These are phyloP conservation scores for Candolleomyces aberdarensis DNA, from an alignment of 768 basidiomycete genomes.

Conservation along the genomic window DNA sequence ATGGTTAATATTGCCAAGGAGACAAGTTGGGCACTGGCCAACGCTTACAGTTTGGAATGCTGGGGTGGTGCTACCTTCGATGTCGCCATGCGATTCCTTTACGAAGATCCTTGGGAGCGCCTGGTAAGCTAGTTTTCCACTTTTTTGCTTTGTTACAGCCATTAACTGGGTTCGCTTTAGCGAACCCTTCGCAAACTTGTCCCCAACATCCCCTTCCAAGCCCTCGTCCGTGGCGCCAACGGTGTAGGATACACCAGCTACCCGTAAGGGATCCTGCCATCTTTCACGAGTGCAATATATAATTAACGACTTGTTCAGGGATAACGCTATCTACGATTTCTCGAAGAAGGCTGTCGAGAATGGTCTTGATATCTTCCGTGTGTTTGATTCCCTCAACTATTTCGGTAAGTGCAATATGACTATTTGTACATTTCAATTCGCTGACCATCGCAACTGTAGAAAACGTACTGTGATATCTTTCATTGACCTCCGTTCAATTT, in stretches of 20 bases:
- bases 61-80: conserved; percentile 99
- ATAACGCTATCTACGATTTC: conserved; percentile 99
- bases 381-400: conserved; percentile 99
- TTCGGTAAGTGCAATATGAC: conserved; percentile 58
- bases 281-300: conserved; percentile 2
- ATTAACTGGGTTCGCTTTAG: conserved; percentile 34
- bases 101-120: conserved; percentile 99
- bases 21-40: conserved; percentile 91
- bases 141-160: neutral
- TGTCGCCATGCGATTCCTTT: conserved; percentile 98
- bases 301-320: conserved; percentile 40
- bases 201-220: conserved; percentile 98
- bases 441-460: conserved; percentile 38
- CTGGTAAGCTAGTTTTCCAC: conserved; percentile 49
- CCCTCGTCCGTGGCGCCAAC: conserved; percentile 97
- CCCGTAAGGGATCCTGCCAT: conserved; percentile 57
- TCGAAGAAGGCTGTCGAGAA: conserved; percentile 99
- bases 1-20: conserved; percentile 99
- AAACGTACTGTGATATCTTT: conserved; percentile 49
- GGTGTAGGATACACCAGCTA: conserved; percentile 99
- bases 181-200: conserved; percentile 92
- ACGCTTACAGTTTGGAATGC: conserved; percentile 96
- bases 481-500: neutral
- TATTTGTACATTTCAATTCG: conserved; percentile 1
- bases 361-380: conserved; percentile 98